Conservation (phyloP, 768 basidiomycete genomes). For the Russula sp. region DNA sequence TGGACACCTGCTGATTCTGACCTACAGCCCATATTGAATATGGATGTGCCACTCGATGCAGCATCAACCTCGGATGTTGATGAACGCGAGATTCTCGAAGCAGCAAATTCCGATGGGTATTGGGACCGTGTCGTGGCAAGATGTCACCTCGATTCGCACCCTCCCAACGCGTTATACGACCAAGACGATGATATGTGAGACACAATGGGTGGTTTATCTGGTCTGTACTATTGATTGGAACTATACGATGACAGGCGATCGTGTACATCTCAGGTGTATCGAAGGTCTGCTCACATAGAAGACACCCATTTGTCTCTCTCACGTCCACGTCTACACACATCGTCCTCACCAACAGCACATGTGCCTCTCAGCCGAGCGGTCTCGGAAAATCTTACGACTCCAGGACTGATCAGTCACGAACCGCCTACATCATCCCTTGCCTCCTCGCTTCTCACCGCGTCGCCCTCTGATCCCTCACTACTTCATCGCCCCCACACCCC, state of each 20-base stretch:
- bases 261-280: constrained; percentile 5
- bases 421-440: constrained; percentile 1
- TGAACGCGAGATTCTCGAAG: constrained; percentile 18
- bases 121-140: constrained; percentile 8
- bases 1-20: background rate
- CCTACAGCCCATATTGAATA: background rate
- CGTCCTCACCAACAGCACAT: background rate
- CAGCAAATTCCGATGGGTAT: constrained; percentile 3
- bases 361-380: background rate
- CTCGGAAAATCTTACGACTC: background rate
- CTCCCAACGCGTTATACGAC: background rate
- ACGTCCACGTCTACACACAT: background rate
- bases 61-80: constrained; percentile 15
- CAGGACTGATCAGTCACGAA: background rate
- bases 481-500: background rate
- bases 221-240: background rate
- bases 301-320: background rate
- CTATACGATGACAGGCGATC: background rate
- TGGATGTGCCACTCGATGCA: background rate
- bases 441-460: background rate
- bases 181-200: constrained; percentile 2
- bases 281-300: background rate
- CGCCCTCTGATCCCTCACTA: background rate
- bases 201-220: background rate
- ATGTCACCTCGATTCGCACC: background rate